A percentile compares a stretch with the other conserved stretches of the same genome.
Evolutionary conservation across 345 rosid genomes (phyloP).

Genomic region (Lumnitzera littorea): DNA sequence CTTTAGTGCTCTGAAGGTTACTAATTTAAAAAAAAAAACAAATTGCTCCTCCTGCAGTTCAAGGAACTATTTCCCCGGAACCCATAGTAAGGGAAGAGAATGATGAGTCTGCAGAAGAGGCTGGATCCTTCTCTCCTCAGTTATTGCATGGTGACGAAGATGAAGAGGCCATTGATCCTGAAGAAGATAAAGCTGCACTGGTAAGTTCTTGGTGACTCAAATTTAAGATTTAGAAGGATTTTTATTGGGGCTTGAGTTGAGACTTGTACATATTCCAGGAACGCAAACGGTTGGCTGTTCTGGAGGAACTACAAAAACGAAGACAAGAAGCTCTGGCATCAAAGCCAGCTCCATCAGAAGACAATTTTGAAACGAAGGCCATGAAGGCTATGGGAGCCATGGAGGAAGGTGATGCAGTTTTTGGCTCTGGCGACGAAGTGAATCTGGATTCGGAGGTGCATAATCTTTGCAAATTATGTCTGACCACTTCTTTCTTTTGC

Average conservation of each 20-base stretch:
- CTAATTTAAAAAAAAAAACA: neutral
- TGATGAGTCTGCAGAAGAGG: conserved; percentile 52
- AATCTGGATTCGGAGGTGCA: conserved; percentile 85
- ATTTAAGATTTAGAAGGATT: neutral
- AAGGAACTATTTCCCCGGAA: conserved; percentile 61
- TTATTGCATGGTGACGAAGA: conserved; percentile 72
- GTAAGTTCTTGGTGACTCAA: conserved; percentile 24
- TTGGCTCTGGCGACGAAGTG: conserved; percentile 91
- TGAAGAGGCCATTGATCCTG: conserved; percentile 93
- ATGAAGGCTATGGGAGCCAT: conserved; percentile 88
- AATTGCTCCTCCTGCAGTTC: conserved; percentile 21
- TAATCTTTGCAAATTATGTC: conserved; percentile 1
- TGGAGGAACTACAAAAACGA: conserved; percentile 71
- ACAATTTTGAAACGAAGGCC: conserved; percentile 83
- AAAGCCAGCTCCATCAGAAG: conserved; percentile 62
- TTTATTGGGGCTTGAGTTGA: neutral
- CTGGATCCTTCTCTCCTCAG: conserved; percentile 88
- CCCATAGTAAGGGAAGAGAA: conserved; percentile 39
- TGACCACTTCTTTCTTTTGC: too few relatives aligned
- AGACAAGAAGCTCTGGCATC: conserved; percentile 64
- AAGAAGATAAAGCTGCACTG: conserved; percentile 78
- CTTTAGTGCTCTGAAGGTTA: neutral
- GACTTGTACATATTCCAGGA: conserved; percentile 35
- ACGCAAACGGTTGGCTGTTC: conserved; percentile 48
- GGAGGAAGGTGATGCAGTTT: conserved; percentile 95